These are phyloP conservation scores for Neoboletus subvelutipes DNA, from an alignment of 768 basidiomycete genomes.

Conservation along the genomic window DNA sequence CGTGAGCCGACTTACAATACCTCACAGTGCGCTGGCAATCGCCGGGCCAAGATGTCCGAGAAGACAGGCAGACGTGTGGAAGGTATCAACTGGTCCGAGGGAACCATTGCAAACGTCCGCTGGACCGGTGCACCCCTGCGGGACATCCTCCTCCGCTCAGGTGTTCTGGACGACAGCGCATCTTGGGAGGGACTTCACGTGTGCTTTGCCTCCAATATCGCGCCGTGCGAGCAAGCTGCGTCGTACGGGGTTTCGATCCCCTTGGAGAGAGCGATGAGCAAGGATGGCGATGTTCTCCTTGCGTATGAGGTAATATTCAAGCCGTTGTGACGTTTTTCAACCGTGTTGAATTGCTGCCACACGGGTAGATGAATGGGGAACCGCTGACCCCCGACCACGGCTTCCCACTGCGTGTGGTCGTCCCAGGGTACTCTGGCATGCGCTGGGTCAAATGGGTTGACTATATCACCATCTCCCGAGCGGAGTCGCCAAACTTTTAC, in stretches of 20 bases:
- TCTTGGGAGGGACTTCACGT: constrained; percentile 43
- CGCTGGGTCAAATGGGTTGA: constrained; percentile 80
- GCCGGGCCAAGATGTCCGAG: constrained; percentile 61
- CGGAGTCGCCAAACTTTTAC: constrained; percentile 67
- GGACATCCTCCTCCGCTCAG: constrained; percentile 50
- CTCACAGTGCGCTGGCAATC: constrained; percentile 60
- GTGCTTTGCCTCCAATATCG: constrained; percentile 60
- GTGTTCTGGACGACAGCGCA: constrained; percentile 32
- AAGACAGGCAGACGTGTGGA: constrained; percentile 47
- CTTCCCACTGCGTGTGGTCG: constrained; percentile 64
- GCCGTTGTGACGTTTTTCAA: too few species aligned
- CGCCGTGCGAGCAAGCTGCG: constrained; percentile 57
- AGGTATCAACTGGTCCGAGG: constrained; percentile 65
- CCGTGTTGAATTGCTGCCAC: neutral
- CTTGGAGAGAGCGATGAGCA: constrained; percentile 46
- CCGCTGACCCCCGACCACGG: constrained; percentile 60
- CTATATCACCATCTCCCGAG: constrained; percentile 48
- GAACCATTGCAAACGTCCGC: constrained; percentile 65
- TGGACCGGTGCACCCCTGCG: constrained; percentile 64
- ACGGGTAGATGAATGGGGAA: constrained; percentile 59
- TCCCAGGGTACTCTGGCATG: constrained; percentile 66
- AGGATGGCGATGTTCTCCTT: constrained; percentile 52
- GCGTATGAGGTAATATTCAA: constrained; percentile 56
- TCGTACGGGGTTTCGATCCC: constrained; percentile 67
- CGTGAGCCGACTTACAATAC: neutral